A percentile compares a stretch with the other conserved stretches of the same genome.
Conservation (phyloP, 805 yeast genomes). For the Ogataea paraovalis region DNA sequence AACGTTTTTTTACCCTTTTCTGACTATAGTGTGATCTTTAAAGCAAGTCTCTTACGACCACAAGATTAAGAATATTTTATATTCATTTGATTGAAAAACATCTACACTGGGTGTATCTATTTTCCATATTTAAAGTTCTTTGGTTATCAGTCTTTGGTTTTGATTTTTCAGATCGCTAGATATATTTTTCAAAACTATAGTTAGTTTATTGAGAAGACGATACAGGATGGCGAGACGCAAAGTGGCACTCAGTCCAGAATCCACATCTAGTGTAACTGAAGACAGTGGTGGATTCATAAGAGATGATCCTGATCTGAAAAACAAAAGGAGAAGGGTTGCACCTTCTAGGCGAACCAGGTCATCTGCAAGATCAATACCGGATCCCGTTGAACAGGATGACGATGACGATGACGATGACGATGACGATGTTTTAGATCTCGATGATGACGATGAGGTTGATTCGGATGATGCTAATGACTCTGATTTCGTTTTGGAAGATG, state of each 20-base stretch:
- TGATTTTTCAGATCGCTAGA: too few species aligned
- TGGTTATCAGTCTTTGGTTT: too few species aligned
- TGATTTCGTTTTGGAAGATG: slow-evolving; percentile 24
- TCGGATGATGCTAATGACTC: slow-evolving; percentile 24
- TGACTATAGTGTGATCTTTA: too few species aligned
- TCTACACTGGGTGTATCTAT: too few species aligned
- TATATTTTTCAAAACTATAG: too few species aligned
- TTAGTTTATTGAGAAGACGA: too few species aligned
- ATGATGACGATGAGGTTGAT: slow-evolving; percentile 19
- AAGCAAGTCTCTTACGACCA: too few species aligned
- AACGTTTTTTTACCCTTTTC: too few species aligned
- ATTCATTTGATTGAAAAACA: too few species aligned
- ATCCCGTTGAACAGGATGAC: slow-evolving; percentile 4
- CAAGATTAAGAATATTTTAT: too few species aligned
- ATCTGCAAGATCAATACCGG: slow-evolving; percentile 23
- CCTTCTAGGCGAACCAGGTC: slow-evolving; percentile 21
- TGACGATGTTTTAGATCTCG: slow-evolving; percentile 11
- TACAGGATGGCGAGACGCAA: background rate
- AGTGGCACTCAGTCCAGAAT: background rate
- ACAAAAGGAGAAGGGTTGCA: slow-evolving; percentile 16
- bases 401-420: slow-evolving; percentile 10
- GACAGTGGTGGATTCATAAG: slow-evolving; percentile 40
- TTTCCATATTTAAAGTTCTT: too few species aligned
- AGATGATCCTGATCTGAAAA: slow-evolving; percentile 32
- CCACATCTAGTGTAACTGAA: slow-evolving; percentile 5